phyloP scores from a whole-genome alignment of 1,284 basidiomycete genomes.

The Coriolopsis trogii region DNA sequence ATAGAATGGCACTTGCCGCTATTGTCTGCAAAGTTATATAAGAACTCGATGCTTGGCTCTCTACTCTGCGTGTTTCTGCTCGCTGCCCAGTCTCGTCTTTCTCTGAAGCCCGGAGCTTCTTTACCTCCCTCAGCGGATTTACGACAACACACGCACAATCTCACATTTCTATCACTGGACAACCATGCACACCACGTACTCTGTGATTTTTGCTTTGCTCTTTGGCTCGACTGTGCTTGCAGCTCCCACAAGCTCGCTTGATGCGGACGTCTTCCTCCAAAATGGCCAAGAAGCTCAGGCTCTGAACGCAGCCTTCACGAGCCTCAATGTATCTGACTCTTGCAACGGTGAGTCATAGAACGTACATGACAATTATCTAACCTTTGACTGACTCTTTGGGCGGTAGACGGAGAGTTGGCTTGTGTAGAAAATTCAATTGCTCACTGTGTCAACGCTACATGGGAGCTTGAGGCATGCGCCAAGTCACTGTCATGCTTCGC shows the following conservation, averaged over 20 bases:
- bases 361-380: background rate
- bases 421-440: constrained; percentile 46
- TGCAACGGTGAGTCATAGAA: constrained; percentile 44
- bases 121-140: background rate
- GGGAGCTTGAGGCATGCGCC: constrained; percentile 42
- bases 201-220: constrained; percentile 24
- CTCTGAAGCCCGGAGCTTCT: constrained; percentile 25
- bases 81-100: constrained; percentile 14
- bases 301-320: constrained; percentile 49
- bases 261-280: constrained; percentile 41
- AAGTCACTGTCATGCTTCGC: constrained; percentile 48
- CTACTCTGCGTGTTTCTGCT: constrained; percentile 13
- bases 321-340: constrained; percentile 39
- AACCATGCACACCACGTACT: constrained; percentile 15
- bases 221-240: constrained; percentile 24
- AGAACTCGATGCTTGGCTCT: background rate
- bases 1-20: background rate
- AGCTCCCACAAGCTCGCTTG: constrained; percentile 40
- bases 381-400: background rate
- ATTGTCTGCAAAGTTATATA: constrained; percentile 18
- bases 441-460: constrained; percentile 43
- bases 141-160: too few species aligned
- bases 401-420: constrained; percentile 44
- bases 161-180: background rate
- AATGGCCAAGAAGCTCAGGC: constrained; percentile 53